Base-by-base conservation (phyloP, 805 yeast genomes). In the Kuraishia ogatae region DNA sequence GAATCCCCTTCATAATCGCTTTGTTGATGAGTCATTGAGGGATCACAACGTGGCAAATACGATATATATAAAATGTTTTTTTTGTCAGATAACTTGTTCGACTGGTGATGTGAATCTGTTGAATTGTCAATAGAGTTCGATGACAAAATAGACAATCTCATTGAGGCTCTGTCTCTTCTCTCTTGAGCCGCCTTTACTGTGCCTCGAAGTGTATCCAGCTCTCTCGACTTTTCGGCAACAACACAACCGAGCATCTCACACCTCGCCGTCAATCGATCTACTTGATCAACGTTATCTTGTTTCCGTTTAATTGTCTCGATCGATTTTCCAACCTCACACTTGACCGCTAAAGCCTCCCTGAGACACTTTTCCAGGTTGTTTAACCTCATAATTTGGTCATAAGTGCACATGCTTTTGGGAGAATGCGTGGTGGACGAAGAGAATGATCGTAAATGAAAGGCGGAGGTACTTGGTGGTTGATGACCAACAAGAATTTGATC, bases 311-410 rank as follows among this genome's bases (percentile, higher is more conserved):
- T 15, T 4, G 17, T 10, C 17, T 35, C 43, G 2, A 35, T 11
- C 13, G 43, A 35, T 35, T 3, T 11, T 3, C 43, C 43, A 5
- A 35, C 43, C 17, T 35, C 43, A 3, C 17, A 8, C 43, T 35
- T 35, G 13, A 35, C 43, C 7, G 43, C 43, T 15, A 11, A 15
- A 13, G 43, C 43, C 4, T 35, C 43, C n/a, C n/a, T 35, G 11
- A 73, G 65, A 53, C 75, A 71, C 19, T 65, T 57, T 17, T 71
- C 70, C 15, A 71, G 59, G 29, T 73, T 73, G 52, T 72, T 72
- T 56, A 75, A 54, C 53, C 73, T 74, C 77, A 75, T 72, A 13
- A 73, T 65, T 26, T 70, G 72, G 55, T 74, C 78, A 58, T 69
- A 75, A 0, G 72, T 62, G 54, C 75, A 66, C 1, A 74, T 65